Evolutionary conservation across 345 rosid species (phyloP).

Genomic region (Eutrema yunnanense): DNA sequence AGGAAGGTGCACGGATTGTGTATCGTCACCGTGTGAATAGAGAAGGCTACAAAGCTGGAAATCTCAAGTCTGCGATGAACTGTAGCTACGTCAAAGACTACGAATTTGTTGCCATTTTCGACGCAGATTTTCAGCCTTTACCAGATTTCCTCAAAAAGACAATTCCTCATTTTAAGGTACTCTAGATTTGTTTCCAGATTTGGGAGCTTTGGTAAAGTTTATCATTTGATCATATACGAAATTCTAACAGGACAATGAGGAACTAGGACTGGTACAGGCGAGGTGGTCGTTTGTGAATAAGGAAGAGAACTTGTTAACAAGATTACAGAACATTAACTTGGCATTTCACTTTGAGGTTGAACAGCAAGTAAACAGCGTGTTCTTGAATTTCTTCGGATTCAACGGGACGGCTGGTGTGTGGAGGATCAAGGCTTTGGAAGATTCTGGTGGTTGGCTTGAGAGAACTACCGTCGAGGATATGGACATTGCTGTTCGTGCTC

Average conservation of each 20-base stretch:
- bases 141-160: constrained; percentile 80
- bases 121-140: constrained; percentile 90
- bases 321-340: constrained; percentile 83
- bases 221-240: not conserved
- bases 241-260: constrained; percentile 61
- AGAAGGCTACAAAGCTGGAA: constrained; percentile 96
- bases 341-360: constrained; percentile 95
- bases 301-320: constrained; percentile 83
- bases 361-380: constrained; percentile 87
- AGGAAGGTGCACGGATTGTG: constrained; percentile 68
- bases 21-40: constrained; percentile 80
- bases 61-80: constrained; percentile 94
- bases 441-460: constrained; percentile 95
- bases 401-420: constrained; percentile 97
- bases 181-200: not conserved
- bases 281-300: constrained; percentile 95
- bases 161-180: constrained; percentile 81
- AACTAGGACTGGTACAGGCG: constrained; percentile 80
- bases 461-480: constrained; percentile 96
- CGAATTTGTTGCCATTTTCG: constrained; percentile 90
- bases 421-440: constrained; percentile 93
- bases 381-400: constrained; percentile 84
- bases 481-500: constrained; percentile 98
- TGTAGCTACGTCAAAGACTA: constrained; percentile 86
- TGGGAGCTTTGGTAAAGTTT: not conserved